Percentiles rank a stretch among this genome's conserved stretches.
phyloP scores from a whole-genome alignment of 768 basidiomycete genomes.

The Daedalea quercina region DNA sequence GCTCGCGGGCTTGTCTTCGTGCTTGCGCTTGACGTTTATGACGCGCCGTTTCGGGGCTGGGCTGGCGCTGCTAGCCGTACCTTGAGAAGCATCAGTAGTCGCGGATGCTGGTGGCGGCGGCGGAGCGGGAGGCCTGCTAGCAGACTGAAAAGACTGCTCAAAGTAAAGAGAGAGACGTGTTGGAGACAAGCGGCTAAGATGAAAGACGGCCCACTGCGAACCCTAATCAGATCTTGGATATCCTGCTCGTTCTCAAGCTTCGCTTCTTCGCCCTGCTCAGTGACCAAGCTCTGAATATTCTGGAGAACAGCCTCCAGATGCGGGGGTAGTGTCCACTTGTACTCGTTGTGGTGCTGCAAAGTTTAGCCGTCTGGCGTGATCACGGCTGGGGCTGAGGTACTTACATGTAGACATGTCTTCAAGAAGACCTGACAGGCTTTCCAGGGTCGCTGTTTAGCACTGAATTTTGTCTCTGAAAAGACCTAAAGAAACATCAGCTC shows the following conservation, averaged over 20 bases:
- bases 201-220: constrained; percentile 27
- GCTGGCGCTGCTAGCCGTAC: constrained; percentile 12
- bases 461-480: constrained; percentile 23
- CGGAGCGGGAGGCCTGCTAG: constrained; percentile 8
- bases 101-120: constrained; percentile 3
- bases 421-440: constrained; percentile 36
- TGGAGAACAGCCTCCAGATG: constrained; percentile 9
- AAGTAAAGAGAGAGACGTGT: constrained; percentile 22
- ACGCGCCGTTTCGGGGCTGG: constrained; percentile 10
- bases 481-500: constrained; percentile 17
- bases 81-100: constrained; percentile 14
- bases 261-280: constrained; percentile 4
- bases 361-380: constrained; percentile 21
- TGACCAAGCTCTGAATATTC: constrained; percentile 12
- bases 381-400: neutral
- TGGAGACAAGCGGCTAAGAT: constrained; percentile 20
- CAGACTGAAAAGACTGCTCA: constrained; percentile 21
- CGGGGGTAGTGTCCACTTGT: constrained; percentile 12
- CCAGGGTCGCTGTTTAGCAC: constrained; percentile 24
- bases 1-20: constrained; percentile 3
- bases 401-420: constrained; percentile 36
- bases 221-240: constrained; percentile 23
- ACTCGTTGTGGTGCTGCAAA: constrained; percentile 15
- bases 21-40: constrained; percentile 21
- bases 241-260: constrained; percentile 13